Evolutionary conservation across 2,329 filamentous ascomycete genomes (phyloP).

Genomic region (Cercospora janseana): DNA sequence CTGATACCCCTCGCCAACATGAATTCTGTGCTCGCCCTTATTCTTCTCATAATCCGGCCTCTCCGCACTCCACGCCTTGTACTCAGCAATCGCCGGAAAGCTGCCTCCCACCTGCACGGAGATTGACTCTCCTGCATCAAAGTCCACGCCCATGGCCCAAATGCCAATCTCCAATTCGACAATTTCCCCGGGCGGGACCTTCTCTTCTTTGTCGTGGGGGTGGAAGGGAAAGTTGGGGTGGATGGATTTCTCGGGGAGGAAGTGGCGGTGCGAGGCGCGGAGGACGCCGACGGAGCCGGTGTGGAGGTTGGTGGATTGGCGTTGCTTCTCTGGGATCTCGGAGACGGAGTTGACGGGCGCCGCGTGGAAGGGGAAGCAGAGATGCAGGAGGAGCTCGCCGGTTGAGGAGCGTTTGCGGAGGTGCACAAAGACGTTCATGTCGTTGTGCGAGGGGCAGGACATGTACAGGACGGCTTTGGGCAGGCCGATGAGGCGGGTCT

Average conservation of each 20-base stretch:
- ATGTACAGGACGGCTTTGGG: constrained; percentile 50
- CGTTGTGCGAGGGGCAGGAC: constrained; percentile 31
- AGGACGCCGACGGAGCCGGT: constrained; percentile 21
- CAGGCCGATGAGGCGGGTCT: constrained; percentile 46
- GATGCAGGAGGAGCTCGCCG: constrained; percentile 21
- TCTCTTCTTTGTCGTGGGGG: constrained; percentile 36
- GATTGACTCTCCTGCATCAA: constrained; percentile 43
- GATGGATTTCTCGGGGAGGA: constrained; percentile 11
- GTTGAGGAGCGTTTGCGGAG: constrained; percentile 24
- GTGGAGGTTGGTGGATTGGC: constrained; percentile 19
- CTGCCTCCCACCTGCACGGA: constrained; percentile 16
- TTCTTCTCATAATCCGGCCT: constrained; percentile 46
- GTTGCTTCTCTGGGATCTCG: constrained; percentile 40
- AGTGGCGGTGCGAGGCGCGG: constrained; percentile 22
- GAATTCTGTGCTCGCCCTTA: constrained; percentile 42
- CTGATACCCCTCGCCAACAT: constrained; percentile 41
- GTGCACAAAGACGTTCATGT: constrained; percentile 26
- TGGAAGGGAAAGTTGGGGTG: constrained; percentile 23
- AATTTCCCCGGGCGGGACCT: constrained; percentile 43
- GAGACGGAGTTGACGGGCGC: constrained; percentile 40
- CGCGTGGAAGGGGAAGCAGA: constrained; percentile 21
- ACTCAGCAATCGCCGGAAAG: constrained; percentile 43
- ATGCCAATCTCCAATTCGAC: constrained; percentile 51
- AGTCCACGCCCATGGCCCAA: constrained; percentile 50
- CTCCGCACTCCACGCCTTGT: constrained; percentile 40